These are phyloP conservation scores for Penicillium sp. DNA, from an alignment of 2,329 filamentous ascomycete species.

Conservation along the genomic window DNA sequence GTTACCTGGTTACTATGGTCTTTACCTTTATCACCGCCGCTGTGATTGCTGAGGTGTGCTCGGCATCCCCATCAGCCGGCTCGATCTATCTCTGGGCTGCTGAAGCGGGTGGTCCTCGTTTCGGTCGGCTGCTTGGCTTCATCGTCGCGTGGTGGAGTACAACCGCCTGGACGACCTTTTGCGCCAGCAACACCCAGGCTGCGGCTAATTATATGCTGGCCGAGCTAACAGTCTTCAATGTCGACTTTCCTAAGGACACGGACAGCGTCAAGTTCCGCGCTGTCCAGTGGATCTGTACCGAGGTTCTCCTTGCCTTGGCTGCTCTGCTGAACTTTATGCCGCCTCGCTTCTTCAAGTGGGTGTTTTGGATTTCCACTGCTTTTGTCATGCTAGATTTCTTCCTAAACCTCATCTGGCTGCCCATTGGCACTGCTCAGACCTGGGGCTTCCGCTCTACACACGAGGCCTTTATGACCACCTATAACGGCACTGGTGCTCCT, in stretches of 20 bases:
- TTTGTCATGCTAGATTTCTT: slow-evolving; percentile 56
- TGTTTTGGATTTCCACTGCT: slow-evolving; percentile 50
- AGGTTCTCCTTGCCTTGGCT: slow-evolving; percentile 49
- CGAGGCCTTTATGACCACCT: slow-evolving; percentile 58
- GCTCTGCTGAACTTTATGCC: slow-evolving; percentile 50
- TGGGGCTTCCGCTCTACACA: slow-evolving; percentile 56
- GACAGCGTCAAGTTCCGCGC: slow-evolving; percentile 55
- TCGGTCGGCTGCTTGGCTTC: slow-evolving; percentile 55
- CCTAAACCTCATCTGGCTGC: slow-evolving; percentile 59
- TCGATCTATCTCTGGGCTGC: slow-evolving; percentile 62
- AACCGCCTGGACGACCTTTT: slow-evolving; percentile 59
- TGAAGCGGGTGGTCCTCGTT: slow-evolving; percentile 53
- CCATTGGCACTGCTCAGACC: slow-evolving; percentile 53
- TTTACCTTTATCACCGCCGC: slow-evolving; percentile 60
- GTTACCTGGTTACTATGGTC: slow-evolving; percentile 56
- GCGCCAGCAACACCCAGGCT: slow-evolving; percentile 51
- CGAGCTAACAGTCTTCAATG: slow-evolving; percentile 55
- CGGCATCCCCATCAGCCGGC: slow-evolving; percentile 55
- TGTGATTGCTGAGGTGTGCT: slow-evolving; percentile 58
- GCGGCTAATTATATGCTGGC: slow-evolving; percentile 53
- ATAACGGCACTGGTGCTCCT: slow-evolving; percentile 55
- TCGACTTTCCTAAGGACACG: slow-evolving; percentile 52
- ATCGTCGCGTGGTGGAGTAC: slow-evolving; percentile 63
- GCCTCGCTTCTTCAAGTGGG: slow-evolving; percentile 30
- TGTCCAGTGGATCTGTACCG: slow-evolving; percentile 58